phyloP scores from a whole-genome alignment of 2,329 filamentous ascomycete species.

The Penicillium sp. region DNA sequence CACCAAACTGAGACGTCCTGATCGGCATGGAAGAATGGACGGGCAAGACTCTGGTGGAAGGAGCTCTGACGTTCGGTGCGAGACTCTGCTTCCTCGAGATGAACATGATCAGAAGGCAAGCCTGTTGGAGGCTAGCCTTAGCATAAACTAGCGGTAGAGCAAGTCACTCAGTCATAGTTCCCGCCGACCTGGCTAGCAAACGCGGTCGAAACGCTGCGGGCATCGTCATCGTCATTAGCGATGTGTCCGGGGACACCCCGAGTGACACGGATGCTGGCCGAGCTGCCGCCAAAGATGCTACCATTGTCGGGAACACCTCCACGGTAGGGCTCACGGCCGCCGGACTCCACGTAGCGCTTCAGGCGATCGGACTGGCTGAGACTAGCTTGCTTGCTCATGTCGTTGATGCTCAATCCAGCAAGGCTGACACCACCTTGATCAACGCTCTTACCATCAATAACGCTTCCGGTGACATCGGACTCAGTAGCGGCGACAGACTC shows the following conservation, averaged over 20 bases:
- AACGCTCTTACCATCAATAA: slow-evolving; percentile 70
- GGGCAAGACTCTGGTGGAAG: slow-evolving; percentile 23
- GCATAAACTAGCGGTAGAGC: slow-evolving; percentile 7
- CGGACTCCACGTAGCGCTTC: slow-evolving; percentile 90
- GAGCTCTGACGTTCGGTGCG: slow-evolving; percentile 19
- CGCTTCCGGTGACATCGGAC: slow-evolving; percentile 77
- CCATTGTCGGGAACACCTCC: slow-evolving; percentile 56
- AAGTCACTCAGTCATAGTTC: slow-evolving; percentile 58
- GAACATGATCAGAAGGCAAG: slow-evolving; percentile 14
- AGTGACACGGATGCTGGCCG: slow-evolving; percentile 52
- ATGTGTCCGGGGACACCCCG: slow-evolving; percentile 45
- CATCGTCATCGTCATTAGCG: slow-evolving; percentile 76
- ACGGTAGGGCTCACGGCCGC: slow-evolving; percentile 63
- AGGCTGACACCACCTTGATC: slow-evolving; percentile 87
- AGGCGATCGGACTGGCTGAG: slow-evolving; percentile 85
- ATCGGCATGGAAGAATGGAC: slow-evolving; percentile 21
- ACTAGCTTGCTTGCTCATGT: slow-evolving; percentile 70
- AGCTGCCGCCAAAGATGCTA: slow-evolving; percentile 68
- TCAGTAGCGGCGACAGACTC: slow-evolving; percentile 93
- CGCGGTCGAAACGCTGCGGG: slow-evolving; percentile 92
- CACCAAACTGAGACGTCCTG: slow-evolving; percentile 18
- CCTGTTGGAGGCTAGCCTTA: slow-evolving; percentile 22
- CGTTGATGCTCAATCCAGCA: slow-evolving; percentile 74
- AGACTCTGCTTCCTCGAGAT: slow-evolving; percentile 19
- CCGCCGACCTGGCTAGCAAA: slow-evolving; percentile 92